Conservation (phyloP, 2,329 filamentous ascomycete genomes). For the Penicillium thymicola region DNA sequence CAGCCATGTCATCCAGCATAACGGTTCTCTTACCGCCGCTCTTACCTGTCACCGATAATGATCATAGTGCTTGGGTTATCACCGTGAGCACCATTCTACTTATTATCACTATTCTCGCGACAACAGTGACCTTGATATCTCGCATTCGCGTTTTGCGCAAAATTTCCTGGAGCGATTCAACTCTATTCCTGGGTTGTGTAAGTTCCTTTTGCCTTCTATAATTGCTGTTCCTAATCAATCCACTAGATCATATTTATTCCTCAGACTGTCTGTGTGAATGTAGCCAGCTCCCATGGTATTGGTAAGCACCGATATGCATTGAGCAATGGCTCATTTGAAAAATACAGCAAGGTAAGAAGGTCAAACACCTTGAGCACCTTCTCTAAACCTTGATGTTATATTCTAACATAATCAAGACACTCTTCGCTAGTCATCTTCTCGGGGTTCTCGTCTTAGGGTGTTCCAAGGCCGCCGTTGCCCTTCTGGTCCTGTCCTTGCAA, state of each 20-base stretch:
- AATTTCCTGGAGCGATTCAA: constrained; percentile 6
- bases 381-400: fast-evolving
- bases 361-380: not conserved
- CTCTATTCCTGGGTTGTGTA: constrained; percentile 4
- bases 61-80: constrained; percentile 13
- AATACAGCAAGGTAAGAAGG: constrained; percentile 5
- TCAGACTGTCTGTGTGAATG: constrained; percentile 7
- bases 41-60: constrained; percentile 6
- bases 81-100: constrained; percentile 11
- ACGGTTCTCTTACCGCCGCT: not conserved
- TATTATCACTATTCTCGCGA: constrained; percentile 5
- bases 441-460: constrained; percentile 6
- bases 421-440: constrained; percentile 9
- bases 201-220: not conserved
- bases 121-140: constrained; percentile 9
- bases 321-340: not conserved
- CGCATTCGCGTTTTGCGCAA: constrained; percentile 3
- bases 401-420: not conserved
- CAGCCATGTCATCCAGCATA: not conserved
- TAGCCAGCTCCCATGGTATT: constrained; percentile 8
- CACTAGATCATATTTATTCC: constrained; percentile 1
- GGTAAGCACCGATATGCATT: constrained; percentile 5
- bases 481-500: constrained; percentile 7
- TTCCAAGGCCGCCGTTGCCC: constrained; percentile 9
- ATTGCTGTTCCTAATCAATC: not conserved